Conservation (phyloP, 202 grass and related monocot species). For the Saccharum hybrid region DNA sequence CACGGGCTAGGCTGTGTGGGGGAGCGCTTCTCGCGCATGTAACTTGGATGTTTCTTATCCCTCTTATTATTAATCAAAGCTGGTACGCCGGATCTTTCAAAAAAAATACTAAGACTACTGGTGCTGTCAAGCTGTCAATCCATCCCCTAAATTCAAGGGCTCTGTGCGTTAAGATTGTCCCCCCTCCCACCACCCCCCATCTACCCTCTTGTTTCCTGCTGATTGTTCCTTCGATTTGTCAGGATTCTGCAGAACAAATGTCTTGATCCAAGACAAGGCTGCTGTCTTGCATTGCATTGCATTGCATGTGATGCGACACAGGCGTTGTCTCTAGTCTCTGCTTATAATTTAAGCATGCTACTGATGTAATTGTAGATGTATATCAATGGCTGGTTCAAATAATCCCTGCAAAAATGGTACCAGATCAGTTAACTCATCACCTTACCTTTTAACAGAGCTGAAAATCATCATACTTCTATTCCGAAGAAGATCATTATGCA, state of each 20-base stretch:
- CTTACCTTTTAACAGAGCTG: not conserved
- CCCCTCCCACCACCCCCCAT: not conserved
- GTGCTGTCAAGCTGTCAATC: constrained; percentile 27
- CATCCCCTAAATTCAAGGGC: constrained; percentile 45
- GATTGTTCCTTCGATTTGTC: constrained; percentile 54
- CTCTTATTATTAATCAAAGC: too few species aligned
- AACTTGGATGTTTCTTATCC: too few species aligned
- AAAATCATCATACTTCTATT: not conserved
- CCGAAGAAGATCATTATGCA: not conserved
- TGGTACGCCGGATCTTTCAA: too few species aligned
- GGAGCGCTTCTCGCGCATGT: too few species aligned
- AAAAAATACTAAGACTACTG: not conserved
- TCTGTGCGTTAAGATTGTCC: constrained; percentile 27
- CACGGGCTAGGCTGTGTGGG: too few species aligned
- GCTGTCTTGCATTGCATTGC: constrained; percentile 13
- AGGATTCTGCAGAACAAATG: constrained; percentile 22
- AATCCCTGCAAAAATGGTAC: not conserved
- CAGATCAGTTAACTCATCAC: not conserved
- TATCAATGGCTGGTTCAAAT: not conserved
- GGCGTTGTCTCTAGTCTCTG: constrained; percentile 2
- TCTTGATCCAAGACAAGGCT: constrained; percentile 24
- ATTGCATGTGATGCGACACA: constrained; percentile 16
- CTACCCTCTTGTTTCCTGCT: constrained; percentile 42
- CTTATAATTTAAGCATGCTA: constrained; percentile 1
- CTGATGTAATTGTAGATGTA: constrained; percentile 13